A percentile compares a stretch with the other conserved stretches of the same genome.
phyloP scores from a whole-genome alignment of 257 asterid species.

The Penstemon barbatus region DNA sequence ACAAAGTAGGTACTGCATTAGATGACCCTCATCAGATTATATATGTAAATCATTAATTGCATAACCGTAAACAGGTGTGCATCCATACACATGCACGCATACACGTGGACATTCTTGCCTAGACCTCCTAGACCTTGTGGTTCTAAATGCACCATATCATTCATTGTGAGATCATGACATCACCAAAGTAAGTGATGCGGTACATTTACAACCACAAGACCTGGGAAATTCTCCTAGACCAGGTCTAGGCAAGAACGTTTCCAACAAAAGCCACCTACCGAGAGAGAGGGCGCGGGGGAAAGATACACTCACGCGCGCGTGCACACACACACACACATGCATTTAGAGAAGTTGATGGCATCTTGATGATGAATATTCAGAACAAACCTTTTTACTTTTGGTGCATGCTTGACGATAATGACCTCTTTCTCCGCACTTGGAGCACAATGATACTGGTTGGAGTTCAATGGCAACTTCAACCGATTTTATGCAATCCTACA shows the following conservation, averaged over 20 bases:
- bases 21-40: not conserved
- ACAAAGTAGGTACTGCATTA: not conserved
- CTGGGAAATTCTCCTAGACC: too few relatives aligned
- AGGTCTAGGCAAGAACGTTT: too few relatives aligned
- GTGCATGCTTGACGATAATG: slow-evolving; percentile 11
- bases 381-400: slow-evolving; percentile 24
- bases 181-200: too few relatives aligned
- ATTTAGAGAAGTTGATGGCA: not conserved
- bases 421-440: slow-evolving; percentile 28
- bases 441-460: slow-evolving; percentile 20
- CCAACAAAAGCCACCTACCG: not conserved
- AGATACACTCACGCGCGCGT: too few relatives aligned
- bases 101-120: not conserved
- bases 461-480: slow-evolving; percentile 1
- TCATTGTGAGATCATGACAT: too few relatives aligned
- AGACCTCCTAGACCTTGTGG: too few relatives aligned
- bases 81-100: not conserved
- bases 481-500: slow-evolving; percentile 35
- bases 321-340: too few relatives aligned
- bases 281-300: not conserved
- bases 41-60: not conserved
- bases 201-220: too few relatives aligned
- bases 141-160: too few relatives aligned
- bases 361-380: not conserved
- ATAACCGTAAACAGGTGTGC: not conserved